These are phyloP conservation scores for Alternaria metachromatica DNA, from an alignment of 2,329 filamentous ascomycete genomes.

Conservation along the genomic window DNA sequence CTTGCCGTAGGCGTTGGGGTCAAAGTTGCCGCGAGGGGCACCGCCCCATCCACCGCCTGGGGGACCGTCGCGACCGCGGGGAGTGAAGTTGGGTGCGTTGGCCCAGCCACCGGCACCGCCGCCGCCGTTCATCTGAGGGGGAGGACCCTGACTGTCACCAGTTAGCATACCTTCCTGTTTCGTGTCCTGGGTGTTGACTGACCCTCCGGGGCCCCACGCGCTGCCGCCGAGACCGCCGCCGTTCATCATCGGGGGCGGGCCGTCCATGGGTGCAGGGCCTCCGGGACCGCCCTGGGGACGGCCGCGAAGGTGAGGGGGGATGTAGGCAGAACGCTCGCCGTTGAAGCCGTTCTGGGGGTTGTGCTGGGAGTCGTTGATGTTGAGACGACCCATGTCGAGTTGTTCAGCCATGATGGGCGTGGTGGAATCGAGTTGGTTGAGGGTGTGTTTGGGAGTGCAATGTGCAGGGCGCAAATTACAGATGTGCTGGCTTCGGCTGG, in stretches of 20 bases:
- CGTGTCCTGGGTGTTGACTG: constrained; percentile 20
- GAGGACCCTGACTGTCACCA: constrained; percentile 35
- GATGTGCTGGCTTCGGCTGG: constrained; percentile 31
- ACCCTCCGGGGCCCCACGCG: constrained; percentile 61
- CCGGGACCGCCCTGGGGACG: constrained; percentile 41
- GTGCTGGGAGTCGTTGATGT: constrained; percentile 70
- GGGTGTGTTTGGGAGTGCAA: constrained; percentile 5
- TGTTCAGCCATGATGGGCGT: constrained; percentile 57
- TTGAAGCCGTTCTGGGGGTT: constrained; percentile 58
- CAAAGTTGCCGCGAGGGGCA: constrained; percentile 58
- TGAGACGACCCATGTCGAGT: constrained; percentile 81
- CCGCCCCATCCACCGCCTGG: constrained; percentile 48
- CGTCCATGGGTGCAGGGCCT: constrained; percentile 51
- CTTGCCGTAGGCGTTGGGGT: constrained; percentile 69
- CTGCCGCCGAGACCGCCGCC: constrained; percentile 65
- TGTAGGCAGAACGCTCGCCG: constrained; percentile 73
- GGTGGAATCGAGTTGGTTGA: constrained; percentile 12
- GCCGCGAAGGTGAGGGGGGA: constrained; percentile 80
- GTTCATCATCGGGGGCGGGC: constrained; percentile 57
- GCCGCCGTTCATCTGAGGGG: constrained; percentile 59
- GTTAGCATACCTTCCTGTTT: constrained; percentile 23
- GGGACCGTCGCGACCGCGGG: constrained; percentile 49
- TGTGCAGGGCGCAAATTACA: constrained; percentile 27
- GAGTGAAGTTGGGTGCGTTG: constrained; percentile 65
- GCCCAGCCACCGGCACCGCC: constrained; percentile 68